Conservation (phyloP, 495 filamentous ascomycete species). For the Entonaema liquescens region DNA sequence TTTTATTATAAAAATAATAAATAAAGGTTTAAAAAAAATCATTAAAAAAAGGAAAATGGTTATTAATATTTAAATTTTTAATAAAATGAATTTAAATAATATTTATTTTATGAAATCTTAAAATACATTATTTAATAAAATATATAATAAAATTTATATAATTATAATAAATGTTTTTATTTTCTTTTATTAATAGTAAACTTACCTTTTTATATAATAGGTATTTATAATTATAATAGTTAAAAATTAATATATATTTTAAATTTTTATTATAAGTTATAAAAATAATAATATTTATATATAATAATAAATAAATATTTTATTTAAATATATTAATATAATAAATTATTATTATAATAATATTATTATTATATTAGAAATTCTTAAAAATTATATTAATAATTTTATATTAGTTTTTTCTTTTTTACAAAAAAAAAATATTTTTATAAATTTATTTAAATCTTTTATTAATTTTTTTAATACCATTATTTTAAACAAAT, state of each 20-base stretch:
- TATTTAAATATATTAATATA: not conserved
- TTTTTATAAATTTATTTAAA: conserved; percentile 1
- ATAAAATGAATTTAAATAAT: conserved; percentile 8
- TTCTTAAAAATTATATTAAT: not conserved
- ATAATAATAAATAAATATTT: conserved; percentile 1
- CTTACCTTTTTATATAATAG: not conserved
- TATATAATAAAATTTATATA: not conserved
- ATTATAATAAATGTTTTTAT: not conserved
- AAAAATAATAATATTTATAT: conserved; percentile 5
- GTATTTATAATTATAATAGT: not conserved
- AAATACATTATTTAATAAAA: conserved; percentile 1
- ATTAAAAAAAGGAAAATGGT: not conserved
- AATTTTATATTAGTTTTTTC: not conserved
- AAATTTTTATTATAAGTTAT: not conserved
- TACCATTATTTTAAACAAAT: too few species aligned
- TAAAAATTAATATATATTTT: not conserved
- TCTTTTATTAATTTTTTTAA: conserved; percentile 11
- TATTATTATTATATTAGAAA: not conserved
- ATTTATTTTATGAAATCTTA: conserved; percentile 4
- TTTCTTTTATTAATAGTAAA: not conserved
- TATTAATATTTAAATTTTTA: not conserved
- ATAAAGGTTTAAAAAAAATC: not conserved
- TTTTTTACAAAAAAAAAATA: conserved; percentile 1
- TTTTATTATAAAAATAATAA: not conserved
- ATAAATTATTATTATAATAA: conserved; percentile 2